Evolutionary conservation across 352 stramenopile genomes (phyloP), one percentile per base, ranked within the genome.

Genomic region (Aphanomyces euteiches): DNA sequence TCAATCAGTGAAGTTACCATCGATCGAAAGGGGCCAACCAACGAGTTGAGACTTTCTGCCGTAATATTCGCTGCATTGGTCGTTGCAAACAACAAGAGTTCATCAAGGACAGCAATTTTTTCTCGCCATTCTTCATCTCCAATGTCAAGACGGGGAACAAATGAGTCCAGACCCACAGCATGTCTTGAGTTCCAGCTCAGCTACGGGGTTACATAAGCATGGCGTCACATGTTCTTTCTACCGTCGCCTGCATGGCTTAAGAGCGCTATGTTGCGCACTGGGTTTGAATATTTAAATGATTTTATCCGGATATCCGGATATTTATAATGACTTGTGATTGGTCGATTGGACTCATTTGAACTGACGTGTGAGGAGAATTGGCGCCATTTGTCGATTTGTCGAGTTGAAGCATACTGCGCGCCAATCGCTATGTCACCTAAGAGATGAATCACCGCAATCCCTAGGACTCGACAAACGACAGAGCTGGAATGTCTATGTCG

Each of bases 71-170:
- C 17, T 1, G 54, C 54, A 39, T 61, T 7, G 6, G 7, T 41
- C n/a, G 7, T 40, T 43, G 28, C 21, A 17, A 61, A 61, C n/a
- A 37, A 8, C 54, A 45, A 37, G 5, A 61, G 54, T 3, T 61
- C 54, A 10, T 61, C 54, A 12, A 61, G 54, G 8, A 61, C 54
- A 40, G 10, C 17, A 39, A 61, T 61, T n/a, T 61, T 61, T 61
- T 61, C 54, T 45, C 54, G 54, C 54, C 54, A 61, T 61, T 61
- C 54, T 61, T 61, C 54, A 37, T 61, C 54, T 39, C 54, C 54
- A 41, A 61, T 61, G 28, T 28, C 54, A 28, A 61, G 54, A 37
- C 54, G 54, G 36, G 17, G 39, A 1, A 37, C 54, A 40, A 61
- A 61, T 40, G 54, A 37, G 1, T 61, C 54, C 54, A 61, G 5